Percentiles rank a stretch among this genome's conserved stretches.
These are phyloP conservation scores for Rachicladosporium sp. DNA, from an alignment of 2,329 filamentous ascomycete species.

Conservation along the genomic window DNA sequence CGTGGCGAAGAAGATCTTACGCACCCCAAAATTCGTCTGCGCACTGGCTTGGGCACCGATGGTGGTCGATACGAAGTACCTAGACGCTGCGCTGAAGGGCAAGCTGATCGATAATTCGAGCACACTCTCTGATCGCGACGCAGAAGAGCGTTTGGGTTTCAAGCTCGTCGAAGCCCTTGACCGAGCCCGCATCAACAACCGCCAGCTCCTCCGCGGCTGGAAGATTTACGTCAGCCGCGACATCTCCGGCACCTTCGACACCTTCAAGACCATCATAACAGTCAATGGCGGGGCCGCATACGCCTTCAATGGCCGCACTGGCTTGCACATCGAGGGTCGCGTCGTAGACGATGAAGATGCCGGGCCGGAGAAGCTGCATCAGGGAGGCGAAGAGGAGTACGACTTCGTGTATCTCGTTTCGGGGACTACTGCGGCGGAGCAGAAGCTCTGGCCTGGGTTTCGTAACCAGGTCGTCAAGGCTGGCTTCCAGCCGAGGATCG, in stretches of 20 bases:
- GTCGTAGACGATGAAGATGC: conserved; percentile 44
- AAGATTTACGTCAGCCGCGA: conserved; percentile 74
- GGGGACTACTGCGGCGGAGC: conserved; percentile 53
- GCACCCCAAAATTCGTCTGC: conserved; percentile 87
- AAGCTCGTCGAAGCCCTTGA: conserved; percentile 54
- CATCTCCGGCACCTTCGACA: conserved; percentile 70
- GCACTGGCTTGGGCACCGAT: conserved; percentile 70
- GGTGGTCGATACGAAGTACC: conserved; percentile 64
- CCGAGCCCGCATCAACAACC: conserved; percentile 63
- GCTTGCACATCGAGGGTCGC: conserved; percentile 40
- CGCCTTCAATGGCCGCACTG: conserved; percentile 62
- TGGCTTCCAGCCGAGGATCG: conserved; percentile 69
- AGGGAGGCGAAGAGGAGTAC: conserved; percentile 46
- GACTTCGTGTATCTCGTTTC: conserved; percentile 65
- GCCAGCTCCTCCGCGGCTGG: conserved; percentile 61
- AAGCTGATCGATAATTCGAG: conserved; percentile 49
- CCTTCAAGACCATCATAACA: conserved; percentile 73
- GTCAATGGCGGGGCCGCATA: conserved; percentile 79
- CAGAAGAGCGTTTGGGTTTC: conserved; percentile 60
- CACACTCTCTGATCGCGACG: conserved; percentile 54
- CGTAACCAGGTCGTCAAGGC: conserved; percentile 63
- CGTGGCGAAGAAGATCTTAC: conserved; percentile 72
- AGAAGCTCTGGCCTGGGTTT: conserved; percentile 68
- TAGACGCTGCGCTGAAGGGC: conserved; percentile 62
- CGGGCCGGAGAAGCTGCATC: conserved; percentile 38